phyloP scores from a whole-genome alignment of 768 basidiomycete genomes.

The Cubamyces sp. region DNA sequence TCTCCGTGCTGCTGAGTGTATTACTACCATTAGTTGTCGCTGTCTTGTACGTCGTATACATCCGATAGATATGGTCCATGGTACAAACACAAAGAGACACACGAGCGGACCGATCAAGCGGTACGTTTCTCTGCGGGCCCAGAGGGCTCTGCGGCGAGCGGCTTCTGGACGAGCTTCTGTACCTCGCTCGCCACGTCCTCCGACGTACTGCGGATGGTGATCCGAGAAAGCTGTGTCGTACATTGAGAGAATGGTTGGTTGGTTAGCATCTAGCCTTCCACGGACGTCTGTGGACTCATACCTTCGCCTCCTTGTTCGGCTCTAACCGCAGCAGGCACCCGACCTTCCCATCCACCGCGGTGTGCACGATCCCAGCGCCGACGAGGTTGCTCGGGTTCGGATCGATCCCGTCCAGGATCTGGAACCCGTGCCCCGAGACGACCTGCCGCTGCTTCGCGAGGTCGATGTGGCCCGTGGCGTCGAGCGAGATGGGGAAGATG shows the following conservation, averaged over 20 bases:
- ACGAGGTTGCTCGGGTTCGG: conserved; percentile 95
- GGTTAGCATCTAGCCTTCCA: background rate
- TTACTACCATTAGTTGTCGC: conserved; percentile 23
- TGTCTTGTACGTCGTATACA: conserved; percentile 25
- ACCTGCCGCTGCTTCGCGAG: conserved; percentile 72
- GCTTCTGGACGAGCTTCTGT: conserved; percentile 51
- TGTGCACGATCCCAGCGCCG: conserved; percentile 95
- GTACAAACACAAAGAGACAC: conserved; percentile 2
- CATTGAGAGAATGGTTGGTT: background rate
- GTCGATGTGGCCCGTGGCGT: conserved; percentile 72
- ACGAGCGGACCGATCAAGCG: background rate
- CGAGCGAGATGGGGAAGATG: conserved; percentile 81
- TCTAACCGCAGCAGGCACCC: conserved; percentile 93
- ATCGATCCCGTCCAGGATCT: conserved; percentile 83
- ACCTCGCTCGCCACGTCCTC: conserved; percentile 83
- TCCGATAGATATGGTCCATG: conserved; percentile 25
- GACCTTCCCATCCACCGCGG: conserved; percentile 89
- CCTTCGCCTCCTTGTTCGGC: conserved; percentile 96
- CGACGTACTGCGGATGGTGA: conserved; percentile 95
- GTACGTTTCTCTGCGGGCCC: conserved; percentile 15
- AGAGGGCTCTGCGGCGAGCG: conserved; percentile 36
- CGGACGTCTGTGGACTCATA: conserved; percentile 38
- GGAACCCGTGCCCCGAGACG: conserved; percentile 76
- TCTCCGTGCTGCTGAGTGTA: conserved; percentile 1
- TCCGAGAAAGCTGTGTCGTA: conserved; percentile 72